Evolutionary conservation across 345 rosid species (phyloP).

Genomic region (Corchorus capsularis): DNA sequence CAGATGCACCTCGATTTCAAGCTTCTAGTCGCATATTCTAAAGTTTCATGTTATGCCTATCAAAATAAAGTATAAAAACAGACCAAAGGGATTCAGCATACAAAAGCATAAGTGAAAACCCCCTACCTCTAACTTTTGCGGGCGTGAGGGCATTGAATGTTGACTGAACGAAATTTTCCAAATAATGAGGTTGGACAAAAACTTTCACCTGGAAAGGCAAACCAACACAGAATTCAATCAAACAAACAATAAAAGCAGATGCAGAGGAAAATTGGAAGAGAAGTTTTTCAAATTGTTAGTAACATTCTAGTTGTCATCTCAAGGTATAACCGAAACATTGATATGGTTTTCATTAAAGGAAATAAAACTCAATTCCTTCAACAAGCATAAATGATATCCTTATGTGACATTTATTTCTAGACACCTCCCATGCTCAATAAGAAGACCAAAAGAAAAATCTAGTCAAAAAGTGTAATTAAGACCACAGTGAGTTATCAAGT

Average conservation of each 20-base stretch:
- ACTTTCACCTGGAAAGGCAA: conserved; percentile 76
- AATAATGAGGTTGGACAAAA: conserved; percentile 79
- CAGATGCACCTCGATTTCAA: background rate
- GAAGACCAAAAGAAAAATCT: background rate
- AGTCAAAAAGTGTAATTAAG: background rate
- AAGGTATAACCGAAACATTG: background rate
- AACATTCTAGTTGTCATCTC: background rate
- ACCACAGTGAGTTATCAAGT: background rate
- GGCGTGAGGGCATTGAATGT: conserved; percentile 83
- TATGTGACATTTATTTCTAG: background rate
- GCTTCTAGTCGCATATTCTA: background rate
- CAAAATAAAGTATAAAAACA: background rate
- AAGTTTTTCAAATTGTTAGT: background rate
- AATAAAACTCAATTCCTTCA: background rate
- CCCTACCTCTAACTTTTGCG: conserved; percentile 78
- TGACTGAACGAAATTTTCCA: conserved; percentile 85
- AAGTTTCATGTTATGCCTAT: conserved; percentile 3
- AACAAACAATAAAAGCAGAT: conserved; percentile 6
- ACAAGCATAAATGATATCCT: background rate
- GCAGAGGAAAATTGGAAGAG: background rate
- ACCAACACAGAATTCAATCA: background rate
- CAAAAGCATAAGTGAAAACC: background rate
- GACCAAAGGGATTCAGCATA: background rate
- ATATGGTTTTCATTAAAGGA: background rate
- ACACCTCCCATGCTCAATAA: background rate